A percentile compares a stretch with the other conserved stretches of the same genome.
These are phyloP conservation scores for Trypanosoma cruzi DNA, from an alignment of 208 protist species.

Conservation along the genomic window DNA sequence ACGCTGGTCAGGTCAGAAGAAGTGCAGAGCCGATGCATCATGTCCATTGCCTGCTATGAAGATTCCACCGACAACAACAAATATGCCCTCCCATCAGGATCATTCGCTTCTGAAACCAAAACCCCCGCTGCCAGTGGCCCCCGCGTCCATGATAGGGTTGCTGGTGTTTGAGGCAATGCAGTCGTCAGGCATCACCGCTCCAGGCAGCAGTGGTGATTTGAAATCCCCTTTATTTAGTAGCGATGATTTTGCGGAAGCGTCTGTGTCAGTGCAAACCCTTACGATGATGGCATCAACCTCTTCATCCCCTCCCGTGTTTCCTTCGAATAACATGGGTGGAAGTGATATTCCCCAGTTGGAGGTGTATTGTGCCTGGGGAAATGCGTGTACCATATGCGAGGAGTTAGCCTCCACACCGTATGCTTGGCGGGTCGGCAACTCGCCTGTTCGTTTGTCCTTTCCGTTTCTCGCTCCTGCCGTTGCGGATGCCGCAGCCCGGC, in stretches of 20 bases:
- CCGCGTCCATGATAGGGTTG: slow-evolving; percentile 25
- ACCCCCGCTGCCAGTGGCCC: slow-evolving; percentile 24
- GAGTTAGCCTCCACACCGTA: slow-evolving; percentile 51
- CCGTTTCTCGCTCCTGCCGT: slow-evolving; percentile 61
- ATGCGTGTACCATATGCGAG: slow-evolving; percentile 75
- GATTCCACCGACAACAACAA: slow-evolving; percentile 20
- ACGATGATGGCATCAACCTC: neutral
- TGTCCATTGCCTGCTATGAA: neutral
- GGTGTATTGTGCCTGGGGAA: slow-evolving; percentile 78
- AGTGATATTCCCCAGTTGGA: slow-evolving; percentile 15
- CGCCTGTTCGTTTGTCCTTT: slow-evolving; percentile 41
- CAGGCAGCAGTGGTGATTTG: slow-evolving; percentile 2
- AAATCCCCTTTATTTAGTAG: slow-evolving; percentile 1
- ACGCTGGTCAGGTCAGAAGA: neutral
- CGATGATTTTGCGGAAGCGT: neutral
- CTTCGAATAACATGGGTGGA: neutral
- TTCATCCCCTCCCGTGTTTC: neutral
- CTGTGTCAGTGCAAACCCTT: neutral
- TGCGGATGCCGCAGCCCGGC: slow-evolving; percentile 20
- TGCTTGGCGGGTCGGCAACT: slow-evolving; percentile 42
- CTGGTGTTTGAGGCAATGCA: slow-evolving; percentile 26
- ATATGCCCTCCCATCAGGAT: neutral
- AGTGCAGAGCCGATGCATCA: neutral
- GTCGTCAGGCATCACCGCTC: neutral
- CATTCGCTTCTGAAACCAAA: neutral